Evolutionary conservation across 2,329 filamentous ascomycete genomes (phyloP).

Genomic region (Penicillium vulpinum): DNA sequence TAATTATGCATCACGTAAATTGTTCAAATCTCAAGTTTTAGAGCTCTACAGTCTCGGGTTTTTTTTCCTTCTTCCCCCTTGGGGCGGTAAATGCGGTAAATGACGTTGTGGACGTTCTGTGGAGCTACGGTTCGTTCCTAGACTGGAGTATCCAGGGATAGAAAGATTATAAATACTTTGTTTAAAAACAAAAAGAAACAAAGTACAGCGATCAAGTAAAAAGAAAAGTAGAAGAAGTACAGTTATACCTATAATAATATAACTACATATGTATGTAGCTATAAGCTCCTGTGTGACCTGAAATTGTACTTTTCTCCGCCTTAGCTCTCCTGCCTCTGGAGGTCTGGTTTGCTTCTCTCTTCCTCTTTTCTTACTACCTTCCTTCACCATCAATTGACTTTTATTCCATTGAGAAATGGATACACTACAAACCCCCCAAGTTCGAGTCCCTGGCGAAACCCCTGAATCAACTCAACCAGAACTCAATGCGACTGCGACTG

Average conservation of each 20-base stretch:
- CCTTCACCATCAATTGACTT: background rate
- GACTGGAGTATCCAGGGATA: background rate
- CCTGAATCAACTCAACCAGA: background rate
- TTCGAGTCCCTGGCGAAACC: constrained; percentile 14
- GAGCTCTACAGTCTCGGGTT: no score
- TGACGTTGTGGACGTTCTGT: background rate
- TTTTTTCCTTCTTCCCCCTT: background rate
- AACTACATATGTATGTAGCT: background rate
- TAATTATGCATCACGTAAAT: background rate
- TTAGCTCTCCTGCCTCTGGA: background rate
- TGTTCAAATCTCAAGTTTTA: background rate
- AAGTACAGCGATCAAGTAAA: background rate
- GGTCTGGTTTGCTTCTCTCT: background rate
- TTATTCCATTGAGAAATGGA: background rate
- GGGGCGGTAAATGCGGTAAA: background rate
- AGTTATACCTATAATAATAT: no score
- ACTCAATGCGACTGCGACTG: constrained; percentile 10
- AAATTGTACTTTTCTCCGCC: background rate
- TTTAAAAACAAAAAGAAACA: background rate
- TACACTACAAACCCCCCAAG: constrained; percentile 12
- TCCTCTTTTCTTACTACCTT: background rate
- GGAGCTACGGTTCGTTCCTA: background rate
- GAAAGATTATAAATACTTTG: background rate
- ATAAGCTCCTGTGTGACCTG: background rate
- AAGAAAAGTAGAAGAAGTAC: background rate